Evolutionary conservation across 495 filamentous ascomycete species (phyloP).

Genomic region (Hypoxylon cercidicola): DNA sequence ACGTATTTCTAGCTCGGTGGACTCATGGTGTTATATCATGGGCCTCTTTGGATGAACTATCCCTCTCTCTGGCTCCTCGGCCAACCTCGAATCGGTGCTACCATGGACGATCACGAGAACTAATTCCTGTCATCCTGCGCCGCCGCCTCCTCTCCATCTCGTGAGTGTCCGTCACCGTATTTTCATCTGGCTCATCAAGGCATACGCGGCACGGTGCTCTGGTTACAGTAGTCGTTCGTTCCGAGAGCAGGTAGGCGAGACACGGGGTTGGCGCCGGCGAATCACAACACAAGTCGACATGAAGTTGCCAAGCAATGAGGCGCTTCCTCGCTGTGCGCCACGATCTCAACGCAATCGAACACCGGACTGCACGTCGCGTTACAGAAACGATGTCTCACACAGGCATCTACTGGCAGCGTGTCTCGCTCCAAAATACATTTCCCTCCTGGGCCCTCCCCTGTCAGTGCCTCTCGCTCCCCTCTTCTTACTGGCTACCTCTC

Average conservation of each 20-base stretch:
- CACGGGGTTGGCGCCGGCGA: slow-evolving; percentile 30
- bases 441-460: slow-evolving; percentile 14
- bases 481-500: slow-evolving; percentile 1
- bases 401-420: slow-evolving; percentile 17
- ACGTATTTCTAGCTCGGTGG: not conserved
- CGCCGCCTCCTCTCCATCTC: slow-evolving; percentile 9
- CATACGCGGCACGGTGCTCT: slow-evolving; percentile 21
- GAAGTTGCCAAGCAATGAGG: slow-evolving; percentile 33
- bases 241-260: slow-evolving; percentile 37
- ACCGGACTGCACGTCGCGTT: slow-evolving; percentile 24
- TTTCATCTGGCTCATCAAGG: slow-evolving; percentile 1
- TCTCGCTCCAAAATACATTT: slow-evolving; percentile 12
- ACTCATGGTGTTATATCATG: slow-evolving; percentile 18
- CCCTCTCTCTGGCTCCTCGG: slow-evolving; percentile 19
- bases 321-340: slow-evolving; percentile 22
- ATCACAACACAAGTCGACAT: slow-evolving; percentile 24
- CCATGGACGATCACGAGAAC: slow-evolving; percentile 30
- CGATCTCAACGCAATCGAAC: slow-evolving; percentile 23
- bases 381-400: slow-evolving; percentile 33
- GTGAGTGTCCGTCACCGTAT: slow-evolving; percentile 15
- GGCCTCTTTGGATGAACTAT: slow-evolving; percentile 10
- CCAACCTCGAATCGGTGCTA: slow-evolving; percentile 10
- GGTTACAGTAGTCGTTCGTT: slow-evolving; percentile 15
- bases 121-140: slow-evolving; percentile 8
- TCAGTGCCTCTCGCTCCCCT: not conserved